Percentiles rank a stretch among this genome's conserved stretches.
Conservation (phyloP, 306 rosid genomes). For the Vicia sativa region DNA sequence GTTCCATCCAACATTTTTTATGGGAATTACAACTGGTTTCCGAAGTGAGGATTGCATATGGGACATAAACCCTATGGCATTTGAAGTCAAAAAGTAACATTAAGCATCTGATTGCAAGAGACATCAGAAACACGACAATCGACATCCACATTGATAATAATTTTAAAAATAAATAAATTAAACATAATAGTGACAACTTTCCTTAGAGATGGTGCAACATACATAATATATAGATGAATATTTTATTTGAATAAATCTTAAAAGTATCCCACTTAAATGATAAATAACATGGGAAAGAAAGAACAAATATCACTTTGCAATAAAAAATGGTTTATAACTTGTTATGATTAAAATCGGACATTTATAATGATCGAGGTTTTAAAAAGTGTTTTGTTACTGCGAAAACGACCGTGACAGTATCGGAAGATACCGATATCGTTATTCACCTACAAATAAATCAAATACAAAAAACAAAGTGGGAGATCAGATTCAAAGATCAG, state of each 20-base stretch:
- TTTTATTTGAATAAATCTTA: background rate
- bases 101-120: constrained; percentile 23
- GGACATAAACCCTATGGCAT: constrained; percentile 45
- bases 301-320: background rate
- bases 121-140: too few relatives aligned
- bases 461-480: background rate
- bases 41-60: constrained; percentile 54
- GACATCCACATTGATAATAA: too few relatives aligned
- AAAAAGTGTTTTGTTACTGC: too few relatives aligned
- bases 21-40: constrained; percentile 49
- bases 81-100: constrained; percentile 38
- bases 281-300: background rate
- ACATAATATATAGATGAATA: constrained; percentile 20
- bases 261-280: background rate
- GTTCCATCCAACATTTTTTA: constrained; percentile 43
- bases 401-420: too few relatives aligned
- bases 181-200: too few relatives aligned
- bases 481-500: constrained; percentile 27
- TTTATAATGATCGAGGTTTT: too few relatives aligned
- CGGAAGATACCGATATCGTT: too few relatives aligned
- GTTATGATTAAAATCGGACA: too few relatives aligned
- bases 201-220: too few relatives aligned
- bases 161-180: too few relatives aligned
- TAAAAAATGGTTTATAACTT: too few relatives aligned
- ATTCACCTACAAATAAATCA: background rate